A percentile compares a stretch with the other conserved stretches of the same genome.
Conservation (phyloP, 2,329 filamentous ascomycete species). For the Epichloe baconii region DNA sequence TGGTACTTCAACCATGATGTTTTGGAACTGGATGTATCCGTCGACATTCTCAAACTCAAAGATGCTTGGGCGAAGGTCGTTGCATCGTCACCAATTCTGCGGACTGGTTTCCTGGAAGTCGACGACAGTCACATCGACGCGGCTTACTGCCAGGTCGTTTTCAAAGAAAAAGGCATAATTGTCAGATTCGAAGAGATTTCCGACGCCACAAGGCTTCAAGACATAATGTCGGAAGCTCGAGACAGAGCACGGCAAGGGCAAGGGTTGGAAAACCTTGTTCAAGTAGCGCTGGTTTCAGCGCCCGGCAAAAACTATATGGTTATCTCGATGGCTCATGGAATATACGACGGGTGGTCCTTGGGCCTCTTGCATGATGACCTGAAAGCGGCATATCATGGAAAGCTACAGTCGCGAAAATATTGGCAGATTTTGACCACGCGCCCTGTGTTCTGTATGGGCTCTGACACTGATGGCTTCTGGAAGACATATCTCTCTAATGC, state of each 20-base stretch:
- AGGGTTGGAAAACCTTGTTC: constrained; percentile 31
- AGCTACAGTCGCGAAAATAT: constrained; percentile 27
- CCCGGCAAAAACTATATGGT: constrained; percentile 30
- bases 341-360: constrained; percentile 85
- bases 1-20: constrained; percentile 82
- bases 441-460: constrained; percentile 1
- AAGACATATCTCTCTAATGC: constrained; percentile 46
- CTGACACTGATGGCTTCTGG: constrained; percentile 49
- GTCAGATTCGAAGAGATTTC: constrained; percentile 14
- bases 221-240: constrained; percentile 24
- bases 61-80: constrained; percentile 51
- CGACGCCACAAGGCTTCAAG: constrained; percentile 20
- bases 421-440: constrained; percentile 9
- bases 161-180: constrained; percentile 11
- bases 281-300: constrained; percentile 30
- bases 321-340: constrained; percentile 69
- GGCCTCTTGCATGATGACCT: constrained; percentile 61
- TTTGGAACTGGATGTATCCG: constrained; percentile 40
- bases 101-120: constrained; percentile 59
- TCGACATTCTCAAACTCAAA: constrained; percentile 44
- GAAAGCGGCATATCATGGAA: constrained; percentile 44
- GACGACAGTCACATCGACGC: constrained; percentile 42
- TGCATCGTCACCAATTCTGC: constrained; percentile 52
- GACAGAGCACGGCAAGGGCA: constrained; percentile 21
- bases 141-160: constrained; percentile 37